Conservation (phyloP, 2,329 filamentous ascomycete genomes). For the Cytospora piceicola region DNA sequence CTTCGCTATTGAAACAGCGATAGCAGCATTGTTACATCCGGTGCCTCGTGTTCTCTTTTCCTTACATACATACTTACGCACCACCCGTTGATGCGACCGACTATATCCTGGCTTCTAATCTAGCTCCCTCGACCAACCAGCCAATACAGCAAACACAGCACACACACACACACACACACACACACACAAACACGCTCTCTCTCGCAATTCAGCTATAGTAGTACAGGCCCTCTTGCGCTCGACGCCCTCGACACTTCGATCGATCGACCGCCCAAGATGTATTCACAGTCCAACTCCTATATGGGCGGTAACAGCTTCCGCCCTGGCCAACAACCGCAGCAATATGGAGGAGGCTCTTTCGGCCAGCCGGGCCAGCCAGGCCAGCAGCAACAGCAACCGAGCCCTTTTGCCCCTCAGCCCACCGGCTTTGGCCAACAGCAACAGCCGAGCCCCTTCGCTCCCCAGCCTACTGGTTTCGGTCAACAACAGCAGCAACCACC, state of each 20-base stretch:
- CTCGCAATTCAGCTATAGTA: not conserved
- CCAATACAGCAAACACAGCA: not conserved
- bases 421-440: constrained; percentile 63
- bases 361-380: constrained; percentile 43
- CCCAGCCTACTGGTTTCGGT: constrained; percentile 64
- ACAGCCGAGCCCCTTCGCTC: constrained; percentile 59
- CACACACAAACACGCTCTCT: constrained; percentile 2
- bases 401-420: constrained; percentile 61
- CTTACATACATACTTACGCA: not conserved
- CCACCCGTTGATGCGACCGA: not conserved
- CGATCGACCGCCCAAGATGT: constrained; percentile 62
- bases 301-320: constrained; percentile 78
- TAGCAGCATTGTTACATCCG: not conserved
- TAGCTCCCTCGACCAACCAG: not conserved
- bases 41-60: not conserved
- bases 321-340: constrained; percentile 58
- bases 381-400: constrained; percentile 56
- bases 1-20: constrained; percentile 7
- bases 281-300: constrained; percentile 85
- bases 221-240: constrained; percentile 1
- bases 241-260: constrained; percentile 7
- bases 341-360: constrained; percentile 49
- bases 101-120: not conserved
- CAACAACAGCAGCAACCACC: constrained; percentile 50
- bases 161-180: not conserved